Conservation (phyloP, 805 yeast species). For the Vanderwaltozyma polyspora region DNA sequence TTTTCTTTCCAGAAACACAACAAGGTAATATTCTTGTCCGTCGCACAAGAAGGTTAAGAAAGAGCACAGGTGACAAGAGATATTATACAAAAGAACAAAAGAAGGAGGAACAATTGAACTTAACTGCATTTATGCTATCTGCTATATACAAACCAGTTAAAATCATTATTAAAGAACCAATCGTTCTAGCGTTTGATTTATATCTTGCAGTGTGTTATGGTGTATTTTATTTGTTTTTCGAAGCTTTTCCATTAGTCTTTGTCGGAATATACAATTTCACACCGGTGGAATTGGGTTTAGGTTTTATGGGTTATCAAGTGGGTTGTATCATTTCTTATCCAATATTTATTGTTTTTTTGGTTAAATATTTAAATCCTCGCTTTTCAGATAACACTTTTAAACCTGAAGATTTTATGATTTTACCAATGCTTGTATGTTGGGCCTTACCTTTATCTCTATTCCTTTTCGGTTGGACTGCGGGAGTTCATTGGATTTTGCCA, state of each 20-base stretch:
- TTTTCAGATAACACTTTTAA: conserved; percentile 21
- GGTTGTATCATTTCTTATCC: conserved; percentile 35
- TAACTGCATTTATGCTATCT: conserved; percentile 15
- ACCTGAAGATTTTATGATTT: conserved; percentile 36
- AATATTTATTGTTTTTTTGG: conserved; percentile 19
- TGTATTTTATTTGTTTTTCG: conserved; percentile 44
- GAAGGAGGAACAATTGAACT: conserved; percentile 19
- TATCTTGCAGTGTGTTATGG: conserved; percentile 45
- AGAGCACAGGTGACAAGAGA: conserved; percentile 36
- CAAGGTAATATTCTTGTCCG: conserved; percentile 34
- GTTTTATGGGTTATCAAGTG: conserved; percentile 29
- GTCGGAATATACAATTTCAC: conserved; percentile 35
- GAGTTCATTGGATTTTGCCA: conserved; percentile 42
- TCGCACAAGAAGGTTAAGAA: conserved; percentile 36
- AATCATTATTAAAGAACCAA: too few relatives aligned
- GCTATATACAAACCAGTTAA: conserved; percentile 40
- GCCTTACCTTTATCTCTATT: conserved; percentile 35
- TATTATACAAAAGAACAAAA: conserved; percentile 33
- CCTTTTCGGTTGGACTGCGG: conserved; percentile 42
- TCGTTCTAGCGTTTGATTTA: conserved; percentile 39
- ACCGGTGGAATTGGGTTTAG: conserved; percentile 35
- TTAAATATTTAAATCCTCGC: conserved; percentile 19
- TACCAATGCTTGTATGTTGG: conserved; percentile 32
- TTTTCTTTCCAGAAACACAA: conserved; percentile 41
- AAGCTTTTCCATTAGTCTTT: conserved; percentile 51